Conservation (phyloP, 306 rosid genomes). For the Calophaca sinica region DNA sequence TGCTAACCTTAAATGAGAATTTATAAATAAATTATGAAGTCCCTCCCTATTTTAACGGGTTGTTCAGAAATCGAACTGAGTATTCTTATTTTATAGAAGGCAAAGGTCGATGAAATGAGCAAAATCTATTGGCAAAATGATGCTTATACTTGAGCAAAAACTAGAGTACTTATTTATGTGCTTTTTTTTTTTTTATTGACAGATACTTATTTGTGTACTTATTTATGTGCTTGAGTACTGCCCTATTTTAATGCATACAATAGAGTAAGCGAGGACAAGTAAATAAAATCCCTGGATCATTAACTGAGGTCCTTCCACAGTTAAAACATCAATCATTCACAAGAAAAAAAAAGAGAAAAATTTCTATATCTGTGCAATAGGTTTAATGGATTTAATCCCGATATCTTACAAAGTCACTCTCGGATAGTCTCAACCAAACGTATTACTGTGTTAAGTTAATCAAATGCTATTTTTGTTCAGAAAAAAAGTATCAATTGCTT, state of each 20-base stretch:
- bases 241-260: slow-evolving; percentile 30
- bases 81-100: background rate
- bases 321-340: slow-evolving; percentile 7
- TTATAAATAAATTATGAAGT: no score
- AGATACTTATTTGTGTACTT: no score
- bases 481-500: background rate
- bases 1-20: no score
- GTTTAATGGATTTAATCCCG: background rate
- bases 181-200: no score
- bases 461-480: background rate
- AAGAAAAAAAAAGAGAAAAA: background rate
- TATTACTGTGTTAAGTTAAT: slow-evolving; percentile 21
- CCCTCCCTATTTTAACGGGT: no score
- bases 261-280: slow-evolving; percentile 14
- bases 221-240: slow-evolving; percentile 42
- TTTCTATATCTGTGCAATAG: background rate
- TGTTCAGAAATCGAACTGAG: no score
- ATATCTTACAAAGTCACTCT: background rate
- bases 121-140: slow-evolving; percentile 24
- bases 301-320: background rate
- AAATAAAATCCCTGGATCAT: slow-evolving; percentile 35
- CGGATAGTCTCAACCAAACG: background rate
- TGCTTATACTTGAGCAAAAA: slow-evolving; percentile 28
- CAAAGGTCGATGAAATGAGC: background rate
- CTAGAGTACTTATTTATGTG: slow-evolving; percentile 11